Evolutionary conservation across 352 stramenopile species (phyloP).

Genomic region (Globisporangium canariense): DNA sequence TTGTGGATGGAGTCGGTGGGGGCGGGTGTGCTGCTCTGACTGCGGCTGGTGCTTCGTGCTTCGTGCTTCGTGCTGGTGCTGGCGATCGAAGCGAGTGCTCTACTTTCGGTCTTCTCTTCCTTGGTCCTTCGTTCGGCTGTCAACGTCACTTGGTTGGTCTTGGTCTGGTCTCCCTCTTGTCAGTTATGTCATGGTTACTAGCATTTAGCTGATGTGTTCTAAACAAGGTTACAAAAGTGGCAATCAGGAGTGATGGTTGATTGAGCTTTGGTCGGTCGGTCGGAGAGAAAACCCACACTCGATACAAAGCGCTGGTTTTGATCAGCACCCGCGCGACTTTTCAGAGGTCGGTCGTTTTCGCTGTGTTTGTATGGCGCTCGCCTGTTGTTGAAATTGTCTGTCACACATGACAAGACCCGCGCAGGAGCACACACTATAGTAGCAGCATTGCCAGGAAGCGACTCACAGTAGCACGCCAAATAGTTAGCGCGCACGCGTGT

Average conservation of each 20-base stretch:
- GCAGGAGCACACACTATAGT: neutral
- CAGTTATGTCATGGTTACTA: neutral
- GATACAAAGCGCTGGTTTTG: neutral
- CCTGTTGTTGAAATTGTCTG: neutral
- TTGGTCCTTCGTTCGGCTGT: conserved; percentile 11
- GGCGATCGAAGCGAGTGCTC: conserved; percentile 8
- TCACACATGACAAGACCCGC: neutral
- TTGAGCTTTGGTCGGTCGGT: conserved; percentile 11
- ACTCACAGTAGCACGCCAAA: neutral
- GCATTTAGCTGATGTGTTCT: no score
- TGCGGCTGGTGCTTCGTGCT: neutral
- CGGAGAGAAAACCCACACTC: neutral
- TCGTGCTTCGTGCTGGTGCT: conserved; percentile 1
- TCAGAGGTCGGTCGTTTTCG: conserved; percentile 12
- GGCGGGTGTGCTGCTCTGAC: neutral
- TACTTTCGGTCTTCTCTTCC: conserved; percentile 8
- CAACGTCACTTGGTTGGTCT: conserved; percentile 24
- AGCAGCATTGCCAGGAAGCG: neutral
- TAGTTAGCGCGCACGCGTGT: neutral
- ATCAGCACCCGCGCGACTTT: neutral
- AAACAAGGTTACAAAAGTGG: conserved; percentile 5
- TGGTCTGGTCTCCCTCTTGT: conserved; percentile 13
- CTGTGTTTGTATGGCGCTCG: neutral
- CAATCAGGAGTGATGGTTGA: neutral
- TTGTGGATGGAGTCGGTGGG: neutral